These are phyloP conservation scores for Excoecaria cochinchinensis DNA, from an alignment of 345 rosid species.

Conservation along the genomic window DNA sequence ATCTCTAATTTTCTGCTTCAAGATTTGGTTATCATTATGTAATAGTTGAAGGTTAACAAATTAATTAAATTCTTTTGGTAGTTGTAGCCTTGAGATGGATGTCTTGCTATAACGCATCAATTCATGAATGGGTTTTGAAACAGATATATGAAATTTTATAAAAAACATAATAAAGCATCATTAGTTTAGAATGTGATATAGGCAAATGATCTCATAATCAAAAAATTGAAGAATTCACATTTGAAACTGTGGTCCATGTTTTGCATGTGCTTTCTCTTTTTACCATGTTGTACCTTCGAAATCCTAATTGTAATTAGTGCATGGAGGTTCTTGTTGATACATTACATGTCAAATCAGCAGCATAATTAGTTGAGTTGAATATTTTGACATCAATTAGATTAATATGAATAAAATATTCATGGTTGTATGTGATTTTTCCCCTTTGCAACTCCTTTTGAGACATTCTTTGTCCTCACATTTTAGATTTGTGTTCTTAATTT, in stretches of 20 bases:
- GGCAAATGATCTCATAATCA: too few species aligned
- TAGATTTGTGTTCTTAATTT: slow-evolving; percentile 11
- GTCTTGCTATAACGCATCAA: neutral
- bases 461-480: slow-evolving; percentile 3
- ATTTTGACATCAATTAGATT: neutral
- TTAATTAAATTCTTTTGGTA: neutral
- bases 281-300: neutral
- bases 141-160: neutral
- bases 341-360: neutral
- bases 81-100: neutral
- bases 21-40: neutral
- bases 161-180: neutral
- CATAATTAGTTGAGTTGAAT: neutral
- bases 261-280: neutral
- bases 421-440: neutral
- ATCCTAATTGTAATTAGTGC: neutral
- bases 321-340: neutral
- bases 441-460: neutral
- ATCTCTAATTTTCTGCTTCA: neutral
- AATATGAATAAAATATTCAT: neutral
- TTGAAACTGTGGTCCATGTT: neutral
- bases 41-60: neutral
- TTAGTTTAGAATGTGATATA: too few species aligned
- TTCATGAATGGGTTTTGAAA: neutral
- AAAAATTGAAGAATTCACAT: neutral